phyloP scores from a whole-genome alignment of 139 green algal genomes.

The Closterium sp. region DNA sequence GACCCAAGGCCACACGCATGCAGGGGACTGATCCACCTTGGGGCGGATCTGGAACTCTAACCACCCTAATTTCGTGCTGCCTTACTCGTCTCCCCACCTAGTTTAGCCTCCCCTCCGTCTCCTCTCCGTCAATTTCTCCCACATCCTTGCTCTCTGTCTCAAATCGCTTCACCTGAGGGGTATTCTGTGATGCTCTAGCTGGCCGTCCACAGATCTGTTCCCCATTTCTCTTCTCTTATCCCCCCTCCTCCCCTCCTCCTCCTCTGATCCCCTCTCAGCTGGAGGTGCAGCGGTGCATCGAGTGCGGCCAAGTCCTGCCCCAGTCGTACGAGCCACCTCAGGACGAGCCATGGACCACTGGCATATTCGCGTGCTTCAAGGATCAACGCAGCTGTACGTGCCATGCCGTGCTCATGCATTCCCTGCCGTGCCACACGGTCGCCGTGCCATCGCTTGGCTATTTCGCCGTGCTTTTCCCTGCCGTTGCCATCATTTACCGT shows the following conservation, averaged over 20 bases:
- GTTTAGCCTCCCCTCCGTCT: too few relatives aligned
- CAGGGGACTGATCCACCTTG: not conserved
- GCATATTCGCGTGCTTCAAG: conserved; percentile 34
- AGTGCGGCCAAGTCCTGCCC: conserved; percentile 32
- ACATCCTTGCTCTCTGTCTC: too few relatives aligned
- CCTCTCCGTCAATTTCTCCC: too few relatives aligned
- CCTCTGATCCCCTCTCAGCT: conserved; percentile 8
- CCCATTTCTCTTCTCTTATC: not conserved
- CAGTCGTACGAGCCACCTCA: conserved; percentile 25
- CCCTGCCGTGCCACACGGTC: not conserved
- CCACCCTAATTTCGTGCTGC: too few relatives aligned
- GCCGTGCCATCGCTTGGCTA: too few relatives aligned
- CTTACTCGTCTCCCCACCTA: too few relatives aligned
- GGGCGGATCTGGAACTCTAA: not conserved
- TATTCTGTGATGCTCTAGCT: too few relatives aligned
- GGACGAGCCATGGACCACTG: conserved; percentile 38
- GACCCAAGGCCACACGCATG: not conserved
- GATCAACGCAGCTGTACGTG: conserved; percentile 30
- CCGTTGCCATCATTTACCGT: too few relatives aligned
- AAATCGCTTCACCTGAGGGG: too few relatives aligned
- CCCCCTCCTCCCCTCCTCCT: not conserved
- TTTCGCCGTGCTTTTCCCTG: too few relatives aligned
- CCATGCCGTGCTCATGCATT: not conserved
- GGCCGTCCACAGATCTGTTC: not conserved
- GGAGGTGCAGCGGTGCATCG: conserved; percentile 21